A percentile compares a stretch with the other conserved stretches of the same genome.
Conservation (phyloP, 2,329 filamentous ascomycete species). For the Sordariomycetes sp. region DNA sequence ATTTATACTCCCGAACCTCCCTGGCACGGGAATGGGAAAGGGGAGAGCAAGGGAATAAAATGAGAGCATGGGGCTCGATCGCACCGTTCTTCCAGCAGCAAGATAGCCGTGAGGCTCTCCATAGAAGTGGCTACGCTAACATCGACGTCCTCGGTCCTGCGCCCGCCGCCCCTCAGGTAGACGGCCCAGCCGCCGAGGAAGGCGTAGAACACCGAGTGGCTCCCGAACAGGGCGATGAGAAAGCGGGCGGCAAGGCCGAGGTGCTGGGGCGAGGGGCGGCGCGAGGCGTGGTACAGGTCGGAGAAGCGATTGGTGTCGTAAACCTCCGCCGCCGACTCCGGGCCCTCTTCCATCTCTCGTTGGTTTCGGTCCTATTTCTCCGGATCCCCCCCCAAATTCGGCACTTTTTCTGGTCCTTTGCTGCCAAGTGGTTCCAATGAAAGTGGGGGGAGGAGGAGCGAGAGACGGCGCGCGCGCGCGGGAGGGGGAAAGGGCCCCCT, state of each 20-base stretch:
- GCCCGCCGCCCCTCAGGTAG: conserved; percentile 3
- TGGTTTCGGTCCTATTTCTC: not conserved
- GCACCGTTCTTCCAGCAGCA: conserved; percentile 4
- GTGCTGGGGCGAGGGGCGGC: conserved; percentile 2
- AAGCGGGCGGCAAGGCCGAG: conserved; percentile 4
- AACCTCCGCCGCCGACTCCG: conserved; percentile 1
- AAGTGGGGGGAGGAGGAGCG: not conserved
- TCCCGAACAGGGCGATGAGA: conserved; percentile 3
- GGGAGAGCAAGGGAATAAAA: not conserved
- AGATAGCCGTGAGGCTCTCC: not conserved
- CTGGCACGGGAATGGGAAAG: not conserved
- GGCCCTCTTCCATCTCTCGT: not conserved
- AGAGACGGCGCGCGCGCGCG: not conserved
- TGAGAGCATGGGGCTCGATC: not conserved
- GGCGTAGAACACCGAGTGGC: conserved; percentile 3
- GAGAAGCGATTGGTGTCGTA: conserved; percentile 5
- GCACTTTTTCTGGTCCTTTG: not conserved
- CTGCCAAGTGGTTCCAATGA: not conserved
- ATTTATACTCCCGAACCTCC: not conserved
- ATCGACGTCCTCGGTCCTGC: conserved; percentile 5
- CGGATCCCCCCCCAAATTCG: not conserved
- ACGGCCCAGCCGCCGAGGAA: conserved; percentile 6
- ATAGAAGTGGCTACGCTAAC: conserved; percentile 3
- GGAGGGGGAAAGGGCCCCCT: not conserved
- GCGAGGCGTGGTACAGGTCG: conserved; percentile 4